Evolutionary conservation across 768 basidiomycete species (phyloP), one percentile per base, ranked within the genome.

Genomic region (Kwoniella bestiolae): DNA sequence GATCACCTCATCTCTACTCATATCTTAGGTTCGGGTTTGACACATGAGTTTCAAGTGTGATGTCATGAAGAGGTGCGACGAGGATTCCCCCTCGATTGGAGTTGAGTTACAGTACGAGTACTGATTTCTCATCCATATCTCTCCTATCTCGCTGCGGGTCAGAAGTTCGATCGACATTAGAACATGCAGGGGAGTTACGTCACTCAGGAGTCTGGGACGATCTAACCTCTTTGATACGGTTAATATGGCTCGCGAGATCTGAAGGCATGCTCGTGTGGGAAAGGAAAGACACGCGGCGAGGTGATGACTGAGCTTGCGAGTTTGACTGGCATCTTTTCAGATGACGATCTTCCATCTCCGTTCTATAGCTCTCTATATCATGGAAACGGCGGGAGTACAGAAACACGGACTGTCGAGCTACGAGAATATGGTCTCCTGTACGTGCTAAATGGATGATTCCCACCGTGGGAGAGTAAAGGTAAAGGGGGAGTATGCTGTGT

Each of bases 1-100:
- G 52, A 55, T 32, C 52, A 55, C 52, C 29, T 55, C 52, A 55
- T 55, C 52, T 34, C 6, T 34, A n/a, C 21, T 55, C 52, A 55
- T 55, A 55, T 55, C 52, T 55, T 26, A 55, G 11, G 52, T 55
- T 55, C 23, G 29, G 11, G 14, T 26, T n/a, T n/a, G n/a, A n/a
- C n/a, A n/a, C n/a, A n/a, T n/a, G n/a, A n/a, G n/a, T n/a, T n/a
- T n/a, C n/a, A n/a, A n/a, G n/a, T 51, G 50, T 26, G 38, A 41
- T 41, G 38, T 41, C 38, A 41, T 41, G 38, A 11, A 8, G 38
- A 41, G 12, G 38, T 41, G 38, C 38, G 38, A 41, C 38, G 11
- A 14, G 38, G 18, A 11, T 41, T 41, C 18, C n/a, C n/a, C n/a
- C n/a, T n/a, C n/a, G n/a, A n/a, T n/a, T n/a, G n/a, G n/a, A n/a